Evolutionary conservation across 257 asterid species (phyloP), one percentile per base, ranked within the genome.

Genomic region (Henckelia pumila): DNA sequence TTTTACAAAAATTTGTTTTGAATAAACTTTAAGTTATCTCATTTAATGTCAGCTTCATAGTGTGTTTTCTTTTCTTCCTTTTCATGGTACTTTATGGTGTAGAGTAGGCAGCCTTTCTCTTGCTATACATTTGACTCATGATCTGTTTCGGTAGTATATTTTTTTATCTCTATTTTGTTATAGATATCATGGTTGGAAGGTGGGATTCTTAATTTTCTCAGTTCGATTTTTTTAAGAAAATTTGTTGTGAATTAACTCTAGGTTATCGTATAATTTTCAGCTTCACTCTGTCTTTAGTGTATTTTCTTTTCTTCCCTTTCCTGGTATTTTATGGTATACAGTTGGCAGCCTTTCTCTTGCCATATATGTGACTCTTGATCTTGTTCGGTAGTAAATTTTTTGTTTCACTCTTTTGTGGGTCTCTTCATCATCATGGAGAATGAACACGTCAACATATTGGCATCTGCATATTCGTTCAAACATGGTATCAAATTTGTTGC

Each of bases 121-220:
- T 40, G n/a, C 50, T 40, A 35, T 35, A 1, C 22, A 56, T 61
- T 23, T 56, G 49, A 37, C 60, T 59, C 64, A 26, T 30, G 67
- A 44, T 57, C 62, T 63, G 50, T 56, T 68, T 65, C 26, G 4
- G 20, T 70, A 30, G 32, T 73, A 17, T 16, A 50, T 3, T 1
- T 35, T 20, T 25, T 57, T 61, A 55, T 17, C n/a, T 30, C 52
- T 59, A 35, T 53, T 21, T 50, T 65, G 67, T 23, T 4, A 28
- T 28, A 28, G 30, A 28, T 28, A 4, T 28, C 7, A 28, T 28
- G 30, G 5, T 28, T 28, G 5, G 30, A 28, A 28, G 30, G 30
- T 28, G 30, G 68, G 84, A 56, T 76, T 66, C 64, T 64, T 62
- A 24, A 52, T 70, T 55, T 76, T 61, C 69, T 58, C n/a, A 44